Evolutionary conservation across 2,329 filamentous ascomycete species (phyloP), one percentile per base, ranked within the genome.

Genomic region (Falciphora oryzae): DNA sequence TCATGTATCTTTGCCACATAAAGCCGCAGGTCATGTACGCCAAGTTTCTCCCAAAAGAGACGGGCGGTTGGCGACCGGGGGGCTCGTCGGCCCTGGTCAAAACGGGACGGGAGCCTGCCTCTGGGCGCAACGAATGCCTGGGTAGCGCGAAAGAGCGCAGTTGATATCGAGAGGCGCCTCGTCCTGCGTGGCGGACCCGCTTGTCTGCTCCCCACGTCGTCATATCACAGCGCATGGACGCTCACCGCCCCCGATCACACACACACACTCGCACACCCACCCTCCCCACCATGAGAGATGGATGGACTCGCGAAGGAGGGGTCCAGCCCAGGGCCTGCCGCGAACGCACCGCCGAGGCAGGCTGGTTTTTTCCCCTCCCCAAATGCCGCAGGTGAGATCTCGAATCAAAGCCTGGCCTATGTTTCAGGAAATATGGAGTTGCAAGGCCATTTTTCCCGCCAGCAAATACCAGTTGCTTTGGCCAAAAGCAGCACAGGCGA

Each of bases 1-100:
- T 7, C 4, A 62, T 25, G 38, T 62, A 62, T 56, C 28, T 61
- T 62, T 28, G 60, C 38, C 60, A 62, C 60, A 58, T 13, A 29
- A 50, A 44, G 28, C 50, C 29, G 44, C 27, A 38, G 50, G n/a
- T 27, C 53, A 53, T 62, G 38, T 56, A 62, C 60, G 60, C 60
- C 60, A 62, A 56, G 27, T 10, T 22, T 53, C 16, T 53, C 44
- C 44, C 44, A 53, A 25, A 53, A 22, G 44, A 25, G 44, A 53
- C 44, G 44, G 44, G n/a, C 8, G 22, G 44, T 25, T 53, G 44
- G 44, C 8, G 44, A 1, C 44, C 22, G 44, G 44, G 22, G 44
- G 44, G 44, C 18, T 53, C 8, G 44, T 10, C 18, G 18, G 22
- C 18, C 44, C n/a, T 25, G 18, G 44, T 53, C 44, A 53, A 18